Evolutionary conservation across 192 early-diverging fungal species (phyloP), one percentile per base, ranked within the genome.

Genomic region (Diversispora epigaea): DNA sequence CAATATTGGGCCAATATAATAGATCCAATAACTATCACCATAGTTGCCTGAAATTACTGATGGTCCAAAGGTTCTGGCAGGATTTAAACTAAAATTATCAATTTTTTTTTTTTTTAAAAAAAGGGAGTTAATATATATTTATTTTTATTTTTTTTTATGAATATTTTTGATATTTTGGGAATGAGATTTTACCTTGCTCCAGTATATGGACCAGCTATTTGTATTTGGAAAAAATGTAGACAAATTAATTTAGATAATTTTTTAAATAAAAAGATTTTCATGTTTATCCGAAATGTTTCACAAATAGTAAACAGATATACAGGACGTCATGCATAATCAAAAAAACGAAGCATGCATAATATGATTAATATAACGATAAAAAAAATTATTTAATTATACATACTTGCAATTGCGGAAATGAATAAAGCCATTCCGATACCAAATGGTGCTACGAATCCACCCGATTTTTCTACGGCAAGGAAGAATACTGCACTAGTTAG

Each of bases 21-120:
- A 90, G 15, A 90, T 76, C 84, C 85, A 89, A 57, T 90, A 87
- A 63, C 77, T 56, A 19, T 65, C 69, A 80, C 83, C 86, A 66
- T 62, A 79, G 6, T 77, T n/a, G 7, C 79, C 83, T 15, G 86
- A 61, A 8, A 88, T 80, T 15, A 90, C 58, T 19, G 86, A 78
- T n/a, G 86, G 80, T 56, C 83, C 89, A 71, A 89, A 87, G 55
- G 82, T 84, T 62, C 89, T 77, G n/a, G 89, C 89, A n/a, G 89
- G 89, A 77, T 90, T 90, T 47, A 90, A 78, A 32, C 80, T 83
- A 45, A 32, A 32, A 32, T 32, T 32, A 32, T 32, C 25, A 32
- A 32, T 32, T 32, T 32, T 32, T 32, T 32, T 32, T 54, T 54
- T 52, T 0, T 15, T 15, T 15, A 14, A 54, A 14, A 54, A 14